Evolutionary conservation across 768 basidiomycete species (phyloP).

Genomic region (Panus rudis): DNA sequence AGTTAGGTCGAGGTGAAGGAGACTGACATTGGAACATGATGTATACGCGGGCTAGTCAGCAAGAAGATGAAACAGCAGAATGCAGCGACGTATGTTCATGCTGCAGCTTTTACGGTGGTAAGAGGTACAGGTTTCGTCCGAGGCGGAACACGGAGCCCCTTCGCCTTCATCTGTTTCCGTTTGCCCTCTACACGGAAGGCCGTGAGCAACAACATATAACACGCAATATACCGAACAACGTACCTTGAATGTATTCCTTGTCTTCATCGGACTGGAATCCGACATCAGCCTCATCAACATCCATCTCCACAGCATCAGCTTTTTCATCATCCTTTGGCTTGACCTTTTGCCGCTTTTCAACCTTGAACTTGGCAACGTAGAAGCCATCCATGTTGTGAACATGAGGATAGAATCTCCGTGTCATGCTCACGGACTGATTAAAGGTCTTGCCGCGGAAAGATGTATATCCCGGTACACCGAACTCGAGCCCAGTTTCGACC

Average conservation of each 20-base stretch:
- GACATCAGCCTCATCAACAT: conserved; percentile 20
- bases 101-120: conserved; percentile 8
- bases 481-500: conserved; percentile 87
- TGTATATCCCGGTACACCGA: conserved; percentile 89
- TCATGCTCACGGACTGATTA: conserved; percentile 68
- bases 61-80: too few relatives aligned
- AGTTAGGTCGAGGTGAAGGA: too few relatives aligned
- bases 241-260: conserved; percentile 70
- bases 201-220: conserved; percentile 2
- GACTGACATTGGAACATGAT: too few relatives aligned
- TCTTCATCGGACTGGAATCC: conserved; percentile 33
- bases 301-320: conserved; percentile 23
- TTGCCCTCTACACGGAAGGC: conserved; percentile 47
- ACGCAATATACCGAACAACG: conserved; percentile 19
- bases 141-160: conserved; percentile 61
- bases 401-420: conserved; percentile 90
- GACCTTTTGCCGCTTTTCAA: conserved; percentile 67
- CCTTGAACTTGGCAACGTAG: conserved; percentile 96
- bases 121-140: conserved; percentile 27
- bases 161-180: conserved; percentile 69
- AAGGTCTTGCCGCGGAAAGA: conserved; percentile 89
- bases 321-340: conserved; percentile 26
- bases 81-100: conserved; percentile 7
- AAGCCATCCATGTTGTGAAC: conserved; percentile 99
- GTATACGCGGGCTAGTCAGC: background rate